A percentile compares a stretch with the other conserved stretches of the same genome.
Conservation (phyloP, 2,329 filamentous ascomycete genomes). For the Diplodia intermedia region DNA sequence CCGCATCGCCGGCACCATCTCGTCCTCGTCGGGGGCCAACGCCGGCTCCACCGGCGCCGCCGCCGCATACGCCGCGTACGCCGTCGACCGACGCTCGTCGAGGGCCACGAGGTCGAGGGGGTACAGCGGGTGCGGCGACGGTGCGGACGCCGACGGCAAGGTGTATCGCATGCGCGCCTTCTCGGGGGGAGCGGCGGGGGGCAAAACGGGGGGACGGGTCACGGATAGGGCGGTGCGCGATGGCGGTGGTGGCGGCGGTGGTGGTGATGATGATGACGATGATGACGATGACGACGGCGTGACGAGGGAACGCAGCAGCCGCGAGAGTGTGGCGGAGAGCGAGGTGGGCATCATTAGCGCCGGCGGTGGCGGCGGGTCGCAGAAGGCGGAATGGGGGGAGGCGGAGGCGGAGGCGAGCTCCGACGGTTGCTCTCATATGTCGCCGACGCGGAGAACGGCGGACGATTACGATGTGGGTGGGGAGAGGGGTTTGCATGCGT, state of each 20-base stretch:
- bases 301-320: not conserved
- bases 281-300: not conserved
- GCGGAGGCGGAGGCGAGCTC: not conserved
- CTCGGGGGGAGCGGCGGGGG: not conserved
- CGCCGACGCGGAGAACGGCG: not conserved
- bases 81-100: not conserved
- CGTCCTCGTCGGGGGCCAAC: not conserved
- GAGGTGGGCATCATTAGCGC: not conserved
- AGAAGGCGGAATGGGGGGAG: not conserved
- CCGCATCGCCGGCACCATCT: not conserved
- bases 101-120: too few relatives aligned
- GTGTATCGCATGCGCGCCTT: not conserved
- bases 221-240: too few relatives aligned
- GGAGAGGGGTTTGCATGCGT: not conserved
- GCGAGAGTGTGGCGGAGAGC: constrained; percentile 11
- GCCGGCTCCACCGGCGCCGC: too few relatives aligned
- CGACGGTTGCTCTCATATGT: not conserved
- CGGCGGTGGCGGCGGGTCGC: not conserved
- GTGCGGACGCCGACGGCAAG: not conserved
- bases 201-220: not conserved
- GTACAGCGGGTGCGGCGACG: too few relatives aligned
- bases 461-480: not conserved
- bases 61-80: not conserved
- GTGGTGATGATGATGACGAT: too few relatives aligned
- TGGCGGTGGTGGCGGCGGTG: too few relatives aligned